phyloP scores from a whole-genome alignment of 441 rosid genomes.

The Eutrema salsugineum region DNA sequence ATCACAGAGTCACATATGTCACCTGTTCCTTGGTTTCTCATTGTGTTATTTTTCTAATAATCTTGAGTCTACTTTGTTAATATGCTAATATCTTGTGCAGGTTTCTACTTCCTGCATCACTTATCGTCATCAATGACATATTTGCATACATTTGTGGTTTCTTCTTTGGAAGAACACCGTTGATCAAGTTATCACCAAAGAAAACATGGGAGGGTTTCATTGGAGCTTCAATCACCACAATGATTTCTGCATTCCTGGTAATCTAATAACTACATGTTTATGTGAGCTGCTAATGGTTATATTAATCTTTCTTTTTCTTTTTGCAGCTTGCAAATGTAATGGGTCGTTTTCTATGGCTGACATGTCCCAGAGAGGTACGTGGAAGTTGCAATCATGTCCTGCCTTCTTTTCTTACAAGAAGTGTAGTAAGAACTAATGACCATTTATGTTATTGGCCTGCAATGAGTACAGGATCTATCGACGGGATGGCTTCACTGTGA shows the following conservation, averaged over 20 bases:
- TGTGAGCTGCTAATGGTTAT: background rate
- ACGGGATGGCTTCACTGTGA: slow-evolving; percentile 94
- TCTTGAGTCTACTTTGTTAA: background rate
- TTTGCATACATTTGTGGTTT: slow-evolving; percentile 84
- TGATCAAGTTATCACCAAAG: slow-evolving; percentile 95
- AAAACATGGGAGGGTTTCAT: slow-evolving; percentile 97
- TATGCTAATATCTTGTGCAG: slow-evolving; percentile 33
- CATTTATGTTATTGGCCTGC: background rate
- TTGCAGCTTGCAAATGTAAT: slow-evolving; percentile 81
- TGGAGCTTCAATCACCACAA: slow-evolving; percentile 81
- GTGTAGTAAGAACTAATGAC: background rate
- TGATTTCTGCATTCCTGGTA: slow-evolving; percentile 81
- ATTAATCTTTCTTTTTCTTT: background rate
- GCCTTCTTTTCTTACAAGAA: background rate
- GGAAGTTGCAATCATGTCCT: background rate
- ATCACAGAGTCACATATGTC: background rate
- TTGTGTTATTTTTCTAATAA: background rate
- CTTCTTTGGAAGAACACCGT: slow-evolving; percentile 90
- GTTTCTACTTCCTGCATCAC: slow-evolving; percentile 94
- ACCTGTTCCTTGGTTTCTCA: background rate
- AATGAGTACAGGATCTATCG: slow-evolving; percentile 66
- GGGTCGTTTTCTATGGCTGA: slow-evolving; percentile 83
- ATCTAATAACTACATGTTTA: slow-evolving; percentile 4
- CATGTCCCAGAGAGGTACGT: slow-evolving; percentile 89
- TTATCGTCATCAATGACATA: slow-evolving; percentile 75